phyloP scores from a whole-genome alignment of 768 basidiomycete species.

The Leccinum subtestaceum region DNA sequence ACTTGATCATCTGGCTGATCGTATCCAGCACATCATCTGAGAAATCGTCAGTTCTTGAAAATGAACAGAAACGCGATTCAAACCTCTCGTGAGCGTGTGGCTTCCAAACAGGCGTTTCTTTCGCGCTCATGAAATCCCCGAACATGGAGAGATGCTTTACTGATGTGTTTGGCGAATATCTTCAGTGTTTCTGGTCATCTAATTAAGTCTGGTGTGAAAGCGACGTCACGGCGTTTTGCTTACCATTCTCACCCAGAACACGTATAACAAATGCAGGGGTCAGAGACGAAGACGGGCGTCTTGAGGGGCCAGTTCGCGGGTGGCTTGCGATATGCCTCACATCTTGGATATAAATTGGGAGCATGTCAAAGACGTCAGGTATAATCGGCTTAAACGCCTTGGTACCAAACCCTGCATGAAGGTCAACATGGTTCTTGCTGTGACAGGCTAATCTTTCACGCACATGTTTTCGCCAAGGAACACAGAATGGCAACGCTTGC shows the following conservation, averaged over 20 bases:
- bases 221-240: not conserved
- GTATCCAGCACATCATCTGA: too few species aligned
- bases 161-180: slow-evolving; percentile 12
- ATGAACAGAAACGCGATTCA: too few species aligned
- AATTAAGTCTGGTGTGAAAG: not conserved
- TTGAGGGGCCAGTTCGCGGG: not conserved
- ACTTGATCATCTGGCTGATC: too few species aligned
- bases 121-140: slow-evolving; percentile 1
- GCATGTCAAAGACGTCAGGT: slow-evolving; percentile 10
- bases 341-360: slow-evolving; percentile 4
- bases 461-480: slow-evolving; percentile 36
- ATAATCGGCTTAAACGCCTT: slow-evolving; percentile 8
- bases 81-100: slow-evolving; percentile 1
- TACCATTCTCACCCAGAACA: slow-evolving; percentile 8
- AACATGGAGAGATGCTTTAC: slow-evolving; percentile 17
- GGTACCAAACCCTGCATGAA: slow-evolving; percentile 8
- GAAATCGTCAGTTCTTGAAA: too few species aligned
- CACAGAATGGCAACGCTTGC: too few species aligned
- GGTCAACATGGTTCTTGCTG: not conserved
- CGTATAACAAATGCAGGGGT: slow-evolving; percentile 15
- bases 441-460: slow-evolving; percentile 39
- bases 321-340: not conserved
- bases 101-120: slow-evolving; percentile 12
- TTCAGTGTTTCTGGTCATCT: slow-evolving; percentile 14
- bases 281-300: slow-evolving; percentile 7